Base-by-base conservation (phyloP, 768 basidiomycete genomes). In the Kwoniella botswanensis region DNA sequence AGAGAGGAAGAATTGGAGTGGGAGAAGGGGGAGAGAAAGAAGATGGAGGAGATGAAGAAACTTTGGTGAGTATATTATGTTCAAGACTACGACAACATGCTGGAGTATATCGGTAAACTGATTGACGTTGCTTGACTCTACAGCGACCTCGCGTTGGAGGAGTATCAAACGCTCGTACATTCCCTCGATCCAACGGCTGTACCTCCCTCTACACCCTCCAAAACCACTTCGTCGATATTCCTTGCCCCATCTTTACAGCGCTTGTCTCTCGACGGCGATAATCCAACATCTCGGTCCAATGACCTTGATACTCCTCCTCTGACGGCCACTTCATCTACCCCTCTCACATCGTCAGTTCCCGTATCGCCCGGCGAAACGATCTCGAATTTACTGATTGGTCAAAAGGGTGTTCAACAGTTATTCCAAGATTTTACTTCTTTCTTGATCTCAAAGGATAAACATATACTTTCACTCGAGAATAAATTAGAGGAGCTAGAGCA, bases 91-190 rank as follows among this genome's bases (percentile, higher is more conserved):
- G 6, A 35, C 35, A 35, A 35, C 35, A 35, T 35, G 35, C 35
- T 35, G 35, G 35, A 9, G 35, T 65, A 52, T 26, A 57, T 29
- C 59, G 35, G 35, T 6, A 35, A 35, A 35, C 35, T 35, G 35
- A 35, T 43, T 21, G n/a, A 41, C 11, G 13, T 44, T 13, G 17
- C 41, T 21, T 42, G 4, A 9, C 54, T 24, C 22, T 13, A 10
- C 55, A 82, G 81, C 52, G 77, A 82, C 60, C 74, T 82, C 22
- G 81, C 81, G n/a, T 60, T 82, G 50, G 58, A 78, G 7, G 78
- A 81, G 57, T 81, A 79, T 55, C 46, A 60, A 13, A 68, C 65
- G 4, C 68, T 81, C 4, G 80, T 81, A 4, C 72, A 77, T 35
- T 74, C 74, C 13, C 71, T 81, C 21, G 72, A 76, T 58, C 72